A percentile compares a stretch with the other conserved stretches of the same genome.
Evolutionary conservation across 805 yeast genomes (phyloP).

Genomic region (Blastobotrys mokoenaii): DNA sequence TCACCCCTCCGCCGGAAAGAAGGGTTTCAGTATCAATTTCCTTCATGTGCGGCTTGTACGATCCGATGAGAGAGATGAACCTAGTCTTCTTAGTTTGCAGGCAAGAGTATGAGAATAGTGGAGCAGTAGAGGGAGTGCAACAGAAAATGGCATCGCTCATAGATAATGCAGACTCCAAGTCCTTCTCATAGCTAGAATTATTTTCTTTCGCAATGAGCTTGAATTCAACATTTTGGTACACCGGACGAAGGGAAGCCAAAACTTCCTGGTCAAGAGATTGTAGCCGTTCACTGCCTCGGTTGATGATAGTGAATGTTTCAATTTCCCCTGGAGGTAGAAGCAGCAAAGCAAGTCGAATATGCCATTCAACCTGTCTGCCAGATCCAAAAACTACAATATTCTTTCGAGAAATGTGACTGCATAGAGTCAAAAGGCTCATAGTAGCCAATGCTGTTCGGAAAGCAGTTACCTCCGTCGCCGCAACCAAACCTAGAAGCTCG

Average conservation of each 20-base stretch:
- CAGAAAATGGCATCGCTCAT: conserved; percentile 3
- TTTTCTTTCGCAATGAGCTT: background rate
- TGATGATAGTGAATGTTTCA: conserved; percentile 2
- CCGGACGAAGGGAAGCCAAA: background rate
- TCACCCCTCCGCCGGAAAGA: conserved; percentile 4
- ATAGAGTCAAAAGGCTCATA: background rate
- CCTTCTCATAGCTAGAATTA: background rate
- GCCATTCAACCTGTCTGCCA: conserved; percentile 9
- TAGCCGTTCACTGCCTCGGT: conserved; percentile 3
- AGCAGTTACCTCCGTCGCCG: conserved; percentile 5
- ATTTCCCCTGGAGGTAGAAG: background rate
- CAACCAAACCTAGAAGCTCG: conserved; percentile 3
- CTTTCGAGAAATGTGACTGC: background rate
- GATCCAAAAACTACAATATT: conserved; percentile 5
- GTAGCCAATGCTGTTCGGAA: conserved; percentile 11
- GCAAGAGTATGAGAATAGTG: conserved; percentile 2
- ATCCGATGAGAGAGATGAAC: conserved; percentile 7
- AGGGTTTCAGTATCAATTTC: conserved; percentile 4
- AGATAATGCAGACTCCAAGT: background rate
- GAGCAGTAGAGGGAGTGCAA: conserved; percentile 8
- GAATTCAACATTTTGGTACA: background rate
- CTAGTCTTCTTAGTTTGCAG: conserved; percentile 1
- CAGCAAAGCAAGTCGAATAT: conserved; percentile 4
- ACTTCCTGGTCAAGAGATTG: background rate
- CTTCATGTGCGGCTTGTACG: conserved; percentile 9